phyloP scores from a whole-genome alignment of 768 basidiomycete genomes.

The Nidularia pulvinata region DNA sequence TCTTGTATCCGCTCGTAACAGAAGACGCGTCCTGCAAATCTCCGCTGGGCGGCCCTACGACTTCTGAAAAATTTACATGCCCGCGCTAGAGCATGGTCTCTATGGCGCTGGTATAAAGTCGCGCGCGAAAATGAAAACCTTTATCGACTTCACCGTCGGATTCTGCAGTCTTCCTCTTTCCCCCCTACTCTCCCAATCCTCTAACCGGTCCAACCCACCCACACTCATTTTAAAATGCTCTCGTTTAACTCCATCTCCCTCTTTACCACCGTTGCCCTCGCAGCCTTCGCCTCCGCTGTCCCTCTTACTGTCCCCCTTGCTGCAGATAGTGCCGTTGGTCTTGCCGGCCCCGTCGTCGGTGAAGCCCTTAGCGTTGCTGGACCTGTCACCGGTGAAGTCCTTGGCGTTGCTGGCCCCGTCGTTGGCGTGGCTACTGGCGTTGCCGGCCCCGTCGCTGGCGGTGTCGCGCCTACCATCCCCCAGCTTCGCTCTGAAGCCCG shows the following conservation, averaged over 20 bases:
- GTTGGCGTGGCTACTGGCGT: not conserved
- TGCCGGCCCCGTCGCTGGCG: not conserved
- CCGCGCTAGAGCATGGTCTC: not conserved
- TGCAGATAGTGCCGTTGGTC: not conserved
- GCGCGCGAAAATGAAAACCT: no score
- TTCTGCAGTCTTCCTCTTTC: not conserved
- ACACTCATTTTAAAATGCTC: conserved; percentile 19
- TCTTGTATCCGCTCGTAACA: not conserved
- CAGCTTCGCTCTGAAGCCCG: not conserved
- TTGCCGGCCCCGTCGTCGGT: not conserved
- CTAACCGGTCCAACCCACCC: conserved; percentile 2
- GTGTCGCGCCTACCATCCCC: not conserved
- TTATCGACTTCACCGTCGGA: not conserved
- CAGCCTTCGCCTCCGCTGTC: conserved; percentile 10
- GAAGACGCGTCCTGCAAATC: not conserved
- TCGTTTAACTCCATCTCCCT: conserved; percentile 15
- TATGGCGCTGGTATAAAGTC: no score
- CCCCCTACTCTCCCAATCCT: conserved; percentile 1
- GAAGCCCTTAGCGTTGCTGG: not conserved
- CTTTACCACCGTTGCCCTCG: conserved; percentile 15
- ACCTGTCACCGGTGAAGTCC: not conserved
- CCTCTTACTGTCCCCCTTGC: conserved; percentile 1
- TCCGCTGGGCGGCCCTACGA: not conserved
- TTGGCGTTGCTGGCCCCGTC: not conserved
- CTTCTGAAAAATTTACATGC: not conserved